Conservation (phyloP, 768 basidiomycete species). For the Coprinellus micaceus region DNA sequence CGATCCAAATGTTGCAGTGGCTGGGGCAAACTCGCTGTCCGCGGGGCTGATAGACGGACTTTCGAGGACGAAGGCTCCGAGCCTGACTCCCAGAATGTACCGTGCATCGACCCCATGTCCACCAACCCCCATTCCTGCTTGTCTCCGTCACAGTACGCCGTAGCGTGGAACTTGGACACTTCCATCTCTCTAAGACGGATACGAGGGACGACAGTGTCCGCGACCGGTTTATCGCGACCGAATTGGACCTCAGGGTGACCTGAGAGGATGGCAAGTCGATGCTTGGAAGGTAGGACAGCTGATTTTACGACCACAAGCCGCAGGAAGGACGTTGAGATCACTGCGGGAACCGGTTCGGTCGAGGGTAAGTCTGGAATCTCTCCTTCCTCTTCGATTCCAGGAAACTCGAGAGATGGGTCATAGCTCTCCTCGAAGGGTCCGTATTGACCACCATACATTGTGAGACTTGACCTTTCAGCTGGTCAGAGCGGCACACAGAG, state of each 20-base stretch:
- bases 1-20: conserved; percentile 60
- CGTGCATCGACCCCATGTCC: conserved; percentile 85
- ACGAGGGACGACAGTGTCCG: conserved; percentile 51
- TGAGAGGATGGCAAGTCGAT: conserved; percentile 39
- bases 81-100: conserved; percentile 47
- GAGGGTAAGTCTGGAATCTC: neutral
- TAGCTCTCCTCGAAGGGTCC: conserved; percentile 27
- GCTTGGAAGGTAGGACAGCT: conserved; percentile 54
- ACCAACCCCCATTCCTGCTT: conserved; percentile 67
- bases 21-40: conserved; percentile 66
- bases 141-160: conserved; percentile 62
- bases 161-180: conserved; percentile 79
- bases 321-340: conserved; percentile 22
- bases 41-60: conserved; percentile 57
- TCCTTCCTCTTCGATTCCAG: conserved; percentile 32
- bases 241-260: conserved; percentile 64
- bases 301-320: conserved; percentile 56
- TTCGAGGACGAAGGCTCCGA: conserved; percentile 35
- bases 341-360: neutral
- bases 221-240: conserved; percentile 61
- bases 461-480: too few relatives aligned
- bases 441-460: too few relatives aligned
- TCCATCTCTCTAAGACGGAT: conserved; percentile 81
- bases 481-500: too few relatives aligned
- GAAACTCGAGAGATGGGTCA: conserved; percentile 60